Evolutionary conservation across 208 protist species (phyloP), one percentile per base, ranked within the genome.

Genomic region (Trypanosoma congolense): DNA sequence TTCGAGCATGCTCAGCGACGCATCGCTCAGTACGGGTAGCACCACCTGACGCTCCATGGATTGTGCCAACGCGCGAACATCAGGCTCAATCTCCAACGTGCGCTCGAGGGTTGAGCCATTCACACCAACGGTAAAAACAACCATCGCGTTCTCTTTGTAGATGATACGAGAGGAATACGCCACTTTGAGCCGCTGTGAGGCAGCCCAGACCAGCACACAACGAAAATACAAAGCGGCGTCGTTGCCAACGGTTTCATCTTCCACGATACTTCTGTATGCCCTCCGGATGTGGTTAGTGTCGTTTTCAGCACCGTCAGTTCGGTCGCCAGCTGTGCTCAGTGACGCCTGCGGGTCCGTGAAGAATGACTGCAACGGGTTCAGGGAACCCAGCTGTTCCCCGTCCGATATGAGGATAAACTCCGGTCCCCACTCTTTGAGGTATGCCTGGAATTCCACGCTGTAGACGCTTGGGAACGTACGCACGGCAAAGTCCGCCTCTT

Each of bases 341-440:
- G 22, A 47, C n/a, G 21, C 18, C n/a, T 51, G 26, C 35, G 38
- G 40, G 31, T 26, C 44, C 16, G 42, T 14, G 48, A 85, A 93
- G 49, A 88, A 58, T 24, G 56, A 46, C 44, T 84, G 75, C 45
- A 93, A 61, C 40, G 38, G 31, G 21, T 61, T 80, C 4, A 71
- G 68, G 21, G 55, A 54, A 30, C 69, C 86, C 14, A 93, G 70
- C 65, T 96, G 84, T 67, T 96, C 90, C 38, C 79, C 90, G 57
- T 96, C 90, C 24, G 79, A 80, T 54, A 92, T 84, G 46, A 96
- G 64, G 16, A 96, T 56, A 64, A 92, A 96, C 73, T 93, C 81
- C 1, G 90, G 90, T 49, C 90, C 79, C 69, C 74, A 83, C 42
- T 66, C 41, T 42, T 53, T 49, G 19, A 92, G 45, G 73, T 92